phyloP scores from a whole-genome alignment of 2,329 filamentous ascomycete genomes.

The Xylariaceae sp. region DNA sequence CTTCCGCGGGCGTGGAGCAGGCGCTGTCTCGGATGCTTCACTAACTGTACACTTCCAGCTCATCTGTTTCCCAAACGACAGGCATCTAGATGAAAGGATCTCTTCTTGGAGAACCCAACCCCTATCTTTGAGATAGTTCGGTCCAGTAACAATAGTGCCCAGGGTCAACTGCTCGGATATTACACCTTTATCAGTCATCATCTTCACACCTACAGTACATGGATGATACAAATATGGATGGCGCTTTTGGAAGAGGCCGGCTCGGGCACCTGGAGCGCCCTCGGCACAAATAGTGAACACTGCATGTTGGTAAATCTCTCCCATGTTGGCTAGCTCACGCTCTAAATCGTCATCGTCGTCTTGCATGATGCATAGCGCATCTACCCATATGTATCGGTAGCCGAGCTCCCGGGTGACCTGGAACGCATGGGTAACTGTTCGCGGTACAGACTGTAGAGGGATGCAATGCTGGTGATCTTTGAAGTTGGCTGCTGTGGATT shows the following conservation, averaged over 20 bases:
- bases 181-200: background rate
- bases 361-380: slow-evolving; percentile 35
- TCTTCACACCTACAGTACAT: slow-evolving; percentile 9
- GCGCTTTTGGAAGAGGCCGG: slow-evolving; percentile 28
- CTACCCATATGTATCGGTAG: slow-evolving; percentile 35
- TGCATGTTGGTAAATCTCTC: slow-evolving; percentile 28
- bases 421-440: slow-evolving; percentile 4
- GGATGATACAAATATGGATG: slow-evolving; percentile 19
- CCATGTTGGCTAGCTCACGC: slow-evolving; percentile 24
- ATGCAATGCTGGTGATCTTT: slow-evolving; percentile 5
- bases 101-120: slow-evolving; percentile 38
- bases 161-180: slow-evolving; percentile 13
- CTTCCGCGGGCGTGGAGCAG: slow-evolving; percentile 6
- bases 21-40: slow-evolving; percentile 27
- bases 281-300: slow-evolving; percentile 27
- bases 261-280: slow-evolving; percentile 16
- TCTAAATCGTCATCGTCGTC: slow-evolving; percentile 27
- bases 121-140: slow-evolving; percentile 27
- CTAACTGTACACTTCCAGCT: slow-evolving; percentile 29
- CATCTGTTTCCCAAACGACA: slow-evolving; percentile 31
- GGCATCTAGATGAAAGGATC: slow-evolving; percentile 29
- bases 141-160: slow-evolving; percentile 15
- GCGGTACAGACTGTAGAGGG: background rate
- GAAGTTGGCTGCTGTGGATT: slow-evolving; percentile 4
- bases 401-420: slow-evolving; percentile 17